Percentiles rank a stretch among this genome's conserved stretches.
Conservation (phyloP, 495 filamentous ascomycete genomes). For the Pyrenula massariospora region DNA sequence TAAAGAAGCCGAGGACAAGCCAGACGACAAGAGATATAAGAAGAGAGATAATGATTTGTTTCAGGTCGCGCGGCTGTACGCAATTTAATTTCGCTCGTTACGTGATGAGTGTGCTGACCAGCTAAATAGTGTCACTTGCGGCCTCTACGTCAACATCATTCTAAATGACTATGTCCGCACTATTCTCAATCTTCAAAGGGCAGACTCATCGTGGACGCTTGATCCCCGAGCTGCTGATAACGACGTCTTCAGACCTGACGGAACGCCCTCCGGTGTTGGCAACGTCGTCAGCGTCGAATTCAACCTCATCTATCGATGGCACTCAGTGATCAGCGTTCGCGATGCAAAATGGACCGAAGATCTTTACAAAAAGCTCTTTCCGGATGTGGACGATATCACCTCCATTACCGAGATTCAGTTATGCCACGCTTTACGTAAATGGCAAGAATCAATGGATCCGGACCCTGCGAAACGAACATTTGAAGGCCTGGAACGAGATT, state of each 20-base stretch:
- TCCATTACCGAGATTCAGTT: conserved; percentile 1
- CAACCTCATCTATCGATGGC: conserved; percentile 40
- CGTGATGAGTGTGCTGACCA: background rate
- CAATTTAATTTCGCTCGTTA: background rate
- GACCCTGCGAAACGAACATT: conserved; percentile 16
- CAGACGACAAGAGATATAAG: background rate
- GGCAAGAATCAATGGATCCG: conserved; percentile 1
- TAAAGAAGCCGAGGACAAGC: conserved; percentile 1
- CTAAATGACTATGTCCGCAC: conserved; percentile 17
- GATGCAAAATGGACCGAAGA: conserved; percentile 34
- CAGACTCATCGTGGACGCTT: conserved; percentile 14
- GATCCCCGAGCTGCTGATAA: conserved; percentile 15
- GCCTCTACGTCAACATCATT: conserved; percentile 20
- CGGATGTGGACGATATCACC: background rate
- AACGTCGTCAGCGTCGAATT: conserved; percentile 40
- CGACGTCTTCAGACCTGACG: conserved; percentile 3
- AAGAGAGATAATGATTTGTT: conserved; percentile 21
- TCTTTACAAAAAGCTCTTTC: conserved; percentile 20
- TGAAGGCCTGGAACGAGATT: conserved; percentile 3
- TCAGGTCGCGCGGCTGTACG: conserved; percentile 14
- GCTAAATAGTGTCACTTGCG: conserved; percentile 13
- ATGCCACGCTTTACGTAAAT: conserved; percentile 1
- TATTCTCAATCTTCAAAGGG: conserved; percentile 11
- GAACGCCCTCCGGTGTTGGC: conserved; percentile 20
- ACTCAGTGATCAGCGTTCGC: conserved; percentile 24